Base-by-base conservation (phyloP, 2,329 filamentous ascomycete species). In the Microascus cirrosus region DNA sequence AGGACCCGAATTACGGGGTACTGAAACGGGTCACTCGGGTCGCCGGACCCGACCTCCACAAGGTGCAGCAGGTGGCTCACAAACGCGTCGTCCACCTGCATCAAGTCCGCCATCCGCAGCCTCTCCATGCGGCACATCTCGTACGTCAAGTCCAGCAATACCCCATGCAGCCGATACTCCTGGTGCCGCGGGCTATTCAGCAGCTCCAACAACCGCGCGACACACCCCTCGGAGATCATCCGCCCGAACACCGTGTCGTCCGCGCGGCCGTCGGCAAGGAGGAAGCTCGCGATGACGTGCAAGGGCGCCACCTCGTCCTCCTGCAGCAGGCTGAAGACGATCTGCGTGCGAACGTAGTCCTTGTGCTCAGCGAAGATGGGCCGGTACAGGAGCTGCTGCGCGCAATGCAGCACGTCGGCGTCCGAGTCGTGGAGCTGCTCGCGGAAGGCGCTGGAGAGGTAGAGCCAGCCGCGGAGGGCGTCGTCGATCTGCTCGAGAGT, bases 51-150 rank as follows among this genome's bases (percentile, higher is more conserved):
- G 61, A 89, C 82, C 72, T 97, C 93, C 66, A 96, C 93, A 59
- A 96, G 85, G 62, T 86, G 81, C 66, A 97, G 91, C 11, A 99
- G 82, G 66, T 89, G 87, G 39, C 83, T 79, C 60, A 97, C 80
- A 70, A 99, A 96, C 55, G 80, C 80, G 67, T 99, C 94, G 63
- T 86, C 80, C 34, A 87, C 87, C 59, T 82, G 89, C 73, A 82
- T 66, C 62, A 99, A 73, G 68, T 99, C 93, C 63, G 90, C 84
- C 60, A 80, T 74, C 58, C 82, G 85, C 60, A 99, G 74, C 61
- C 85, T 82, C 71, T 97, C 91, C 69, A 97, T 90, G 60, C 95
- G 83, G 52, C 90, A 92, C 88, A 96, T 96, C 75, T 97, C 94
- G 72, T 96, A 99, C 68, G 96, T 80, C 59, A 99, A 75, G 71